phyloP scores from a whole-genome alignment of 1,284 basidiomycete species.

The Malassezia vespertilionis region DNA sequence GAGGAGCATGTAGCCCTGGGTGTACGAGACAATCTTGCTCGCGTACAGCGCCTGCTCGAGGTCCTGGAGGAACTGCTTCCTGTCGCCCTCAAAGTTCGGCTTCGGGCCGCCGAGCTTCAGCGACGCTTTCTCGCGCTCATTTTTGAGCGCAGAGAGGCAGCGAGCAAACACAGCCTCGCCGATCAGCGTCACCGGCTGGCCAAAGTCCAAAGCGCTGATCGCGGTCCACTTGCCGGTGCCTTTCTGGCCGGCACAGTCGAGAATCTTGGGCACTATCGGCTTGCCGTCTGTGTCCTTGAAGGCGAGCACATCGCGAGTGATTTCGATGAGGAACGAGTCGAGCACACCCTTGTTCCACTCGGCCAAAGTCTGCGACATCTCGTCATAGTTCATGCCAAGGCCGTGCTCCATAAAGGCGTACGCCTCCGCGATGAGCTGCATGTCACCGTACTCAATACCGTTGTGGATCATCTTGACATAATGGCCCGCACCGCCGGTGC shows the following conservation, averaged over 20 bases:
- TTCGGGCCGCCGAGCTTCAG: conserved; percentile 79
- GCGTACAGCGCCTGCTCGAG: conserved; percentile 98
- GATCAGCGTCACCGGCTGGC: conserved; percentile 81
- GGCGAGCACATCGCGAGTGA: conserved; percentile 49
- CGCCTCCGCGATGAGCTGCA: conserved; percentile 92
- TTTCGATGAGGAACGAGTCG: conserved; percentile 98
- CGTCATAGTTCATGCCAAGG: conserved; percentile 58
- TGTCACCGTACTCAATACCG: conserved; percentile 85
- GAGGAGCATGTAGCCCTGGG: conserved; percentile 99
- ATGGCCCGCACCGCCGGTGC: conserved; percentile 82
- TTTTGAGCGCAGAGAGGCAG: conserved; percentile 92
- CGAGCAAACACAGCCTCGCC: conserved; percentile 99
- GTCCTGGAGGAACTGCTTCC: conserved; percentile 96
- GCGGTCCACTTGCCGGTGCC: conserved; percentile 99
- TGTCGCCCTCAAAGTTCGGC: conserved; percentile 94
- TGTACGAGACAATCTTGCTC: conserved; percentile 76
- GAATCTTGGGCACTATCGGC: conserved; percentile 83
- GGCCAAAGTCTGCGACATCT: conserved; percentile 48
- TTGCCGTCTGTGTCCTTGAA: conserved; percentile 83
- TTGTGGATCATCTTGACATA: conserved; percentile 99
- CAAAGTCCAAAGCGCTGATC: conserved; percentile 90
- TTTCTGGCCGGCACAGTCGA: conserved; percentile 80
- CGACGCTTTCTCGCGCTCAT: conserved; percentile 87
- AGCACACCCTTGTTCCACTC: conserved; percentile 96
- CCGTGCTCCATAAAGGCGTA: conserved; percentile 86